A percentile compares a stretch with the other conserved stretches of the same genome.
phyloP scores from a whole-genome alignment of 805 yeast genomes.

The Vanderwaltozyma polyspora region DNA sequence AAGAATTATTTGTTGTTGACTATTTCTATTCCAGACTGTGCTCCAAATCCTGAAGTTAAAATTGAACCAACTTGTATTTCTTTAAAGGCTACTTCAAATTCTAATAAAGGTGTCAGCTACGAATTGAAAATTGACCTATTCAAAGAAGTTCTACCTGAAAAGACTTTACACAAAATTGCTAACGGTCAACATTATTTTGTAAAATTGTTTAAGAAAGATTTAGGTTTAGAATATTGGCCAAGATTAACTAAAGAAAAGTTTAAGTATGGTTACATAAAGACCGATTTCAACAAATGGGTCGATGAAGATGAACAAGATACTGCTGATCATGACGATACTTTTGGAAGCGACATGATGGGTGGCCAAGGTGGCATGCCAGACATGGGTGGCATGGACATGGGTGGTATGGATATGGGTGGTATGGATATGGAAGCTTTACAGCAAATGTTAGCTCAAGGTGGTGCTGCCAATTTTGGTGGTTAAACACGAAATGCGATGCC shows the following conservation, averaged over 20 bases:
- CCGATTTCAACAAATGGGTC: conserved; percentile 96
- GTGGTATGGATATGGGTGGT: conserved; percentile 29
- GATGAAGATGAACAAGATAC: conserved; percentile 96
- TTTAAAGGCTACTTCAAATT: conserved; percentile 31
- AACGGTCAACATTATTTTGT: conserved; percentile 46
- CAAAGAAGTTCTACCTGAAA: conserved; percentile 58
- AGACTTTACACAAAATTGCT: conserved; percentile 41
- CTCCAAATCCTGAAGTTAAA: conserved; percentile 42
- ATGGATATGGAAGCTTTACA: conserved; percentile 14
- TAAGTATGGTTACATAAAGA: conserved; percentile 70
- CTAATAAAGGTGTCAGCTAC: conserved; percentile 34
- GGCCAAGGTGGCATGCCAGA: conserved; percentile 25
- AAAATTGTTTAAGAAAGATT: conserved; percentile 60
- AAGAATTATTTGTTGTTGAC: conserved; percentile 73
- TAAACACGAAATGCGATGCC: no score
- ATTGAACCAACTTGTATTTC: conserved; percentile 46
- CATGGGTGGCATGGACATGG: conserved; percentile 31
- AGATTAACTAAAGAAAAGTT: conserved; percentile 80
- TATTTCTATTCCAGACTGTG: conserved; percentile 60
- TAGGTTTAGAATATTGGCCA: conserved; percentile 83
- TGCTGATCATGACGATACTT: conserved; percentile 27
- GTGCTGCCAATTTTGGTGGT: conserved; percentile 29
- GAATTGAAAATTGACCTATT: conserved; percentile 62
- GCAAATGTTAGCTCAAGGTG: conserved; percentile 14
- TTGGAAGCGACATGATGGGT: conserved; percentile 32